Base-by-base conservation (phyloP, 2,329 filamentous ascomycete genomes). In the Furcasterigmium sp. region DNA sequence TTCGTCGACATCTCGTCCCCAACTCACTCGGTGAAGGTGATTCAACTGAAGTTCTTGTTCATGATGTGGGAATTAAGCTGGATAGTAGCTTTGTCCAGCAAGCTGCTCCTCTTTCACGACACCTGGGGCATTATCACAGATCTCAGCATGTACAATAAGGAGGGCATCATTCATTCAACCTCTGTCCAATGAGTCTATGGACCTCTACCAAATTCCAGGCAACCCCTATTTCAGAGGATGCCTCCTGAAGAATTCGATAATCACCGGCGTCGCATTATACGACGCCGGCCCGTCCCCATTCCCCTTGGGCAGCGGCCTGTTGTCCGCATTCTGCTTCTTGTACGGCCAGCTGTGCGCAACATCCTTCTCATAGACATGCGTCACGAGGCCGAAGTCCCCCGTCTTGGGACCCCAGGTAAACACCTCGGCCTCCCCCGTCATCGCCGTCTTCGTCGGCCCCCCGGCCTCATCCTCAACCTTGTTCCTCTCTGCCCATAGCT, bases 401-500 rank as follows among this genome's bases (percentile, higher is more conserved):
- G n/a, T 17, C 5, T 29, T 39, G 3, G 36, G 26, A 3, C 46
- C 46, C 39, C 42, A 43, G 25, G 23, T 29, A 18, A 25, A 42
- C 17, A 42, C 23, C 30, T 42, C 15, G 17, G 43, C 43, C 1
- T 39, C 14, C 4, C 37, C 26, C 2, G 42, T 38, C 17, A 44
- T 32, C 17, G 36, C 41, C 9, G 13, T 25, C 35, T 19, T 17
- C n/a, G 17, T 17, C 3, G 45, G 15, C n/a, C 25, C 20, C 9
- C 35, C 34, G 8, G 15, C 32, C 32, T 35, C n/a, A 11, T 18
- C 32, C 32, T 11, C 23, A 6, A 60, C 50, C 3, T 50, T 53
- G 28, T 67, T 56, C 5, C 63, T 48, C 15, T 35, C 29, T 6
- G 59, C 62, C 71, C 70, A 75, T 49, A 57, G 54, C 3, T 44